phyloP scores from a whole-genome alignment of 169 alveolate genomes.

The Cardiosporidium cionae region DNA sequence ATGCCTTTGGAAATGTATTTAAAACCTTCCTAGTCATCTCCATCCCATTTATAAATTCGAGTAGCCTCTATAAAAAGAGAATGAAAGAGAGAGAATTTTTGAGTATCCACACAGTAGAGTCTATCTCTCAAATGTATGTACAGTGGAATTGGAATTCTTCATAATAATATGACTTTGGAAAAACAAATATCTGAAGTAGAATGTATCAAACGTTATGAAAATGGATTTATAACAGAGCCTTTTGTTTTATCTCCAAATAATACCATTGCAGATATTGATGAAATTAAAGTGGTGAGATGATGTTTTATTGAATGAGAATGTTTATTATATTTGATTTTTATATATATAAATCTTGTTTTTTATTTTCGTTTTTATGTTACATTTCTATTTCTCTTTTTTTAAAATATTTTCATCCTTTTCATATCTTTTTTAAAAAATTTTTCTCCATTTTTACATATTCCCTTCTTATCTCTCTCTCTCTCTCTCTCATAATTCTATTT shows the following conservation, averaged over 20 bases:
- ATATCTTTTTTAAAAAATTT: too few relatives aligned
- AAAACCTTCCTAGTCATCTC: too few relatives aligned
- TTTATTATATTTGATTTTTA: not conserved
- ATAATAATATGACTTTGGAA: slow-evolving; percentile 72
- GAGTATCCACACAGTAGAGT: not conserved
- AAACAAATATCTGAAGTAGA: slow-evolving; percentile 69
- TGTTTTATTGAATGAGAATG: not conserved
- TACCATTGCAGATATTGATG: slow-evolving; percentile 63
- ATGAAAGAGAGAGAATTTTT: too few relatives aligned
- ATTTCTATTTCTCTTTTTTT: not conserved
- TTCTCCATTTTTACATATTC: too few relatives aligned
- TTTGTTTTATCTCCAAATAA: slow-evolving; percentile 64
- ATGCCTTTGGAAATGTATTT: too few relatives aligned
- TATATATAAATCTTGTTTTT: not conserved
- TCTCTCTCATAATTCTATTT: too few relatives aligned
- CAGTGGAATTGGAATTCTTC: slow-evolving; percentile 83
- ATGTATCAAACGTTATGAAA: slow-evolving; percentile 77
- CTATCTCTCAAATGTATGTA: not conserved
- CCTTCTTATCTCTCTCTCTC: too few relatives aligned
- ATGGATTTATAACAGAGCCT: slow-evolving; percentile 80
- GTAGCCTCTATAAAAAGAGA: too few relatives aligned
- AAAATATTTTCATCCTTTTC: too few relatives aligned
- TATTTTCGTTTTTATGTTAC: not conserved
- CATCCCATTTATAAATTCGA: too few relatives aligned
- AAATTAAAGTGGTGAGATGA: slow-evolving; percentile 32